Base-by-base conservation (phyloP, 768 basidiomycete species). In the Clitopilus hobsonii region DNA sequence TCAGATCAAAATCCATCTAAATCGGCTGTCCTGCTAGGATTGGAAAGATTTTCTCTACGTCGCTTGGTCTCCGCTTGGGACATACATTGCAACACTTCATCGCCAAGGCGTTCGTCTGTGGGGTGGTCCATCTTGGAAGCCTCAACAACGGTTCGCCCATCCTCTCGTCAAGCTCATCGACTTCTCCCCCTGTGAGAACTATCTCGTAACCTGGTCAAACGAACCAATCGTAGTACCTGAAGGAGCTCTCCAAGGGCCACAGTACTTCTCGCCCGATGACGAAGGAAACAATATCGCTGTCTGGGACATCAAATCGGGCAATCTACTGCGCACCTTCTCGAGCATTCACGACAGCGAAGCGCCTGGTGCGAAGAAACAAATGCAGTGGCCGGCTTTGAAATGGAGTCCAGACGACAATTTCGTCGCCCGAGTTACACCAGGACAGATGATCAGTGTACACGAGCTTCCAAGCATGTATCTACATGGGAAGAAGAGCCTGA, bases 371-470 rank as follows among this genome's bases (percentile, higher is more conserved):
- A 91, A 89, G 72, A 92, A 91, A 65, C 89, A 88, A 66, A 88
- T 92, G 83, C 85, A 84, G 61, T 98, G 96, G 95, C 97, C 97
- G 2, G 85, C 87, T 20, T 76, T 99, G 60, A 98, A 97, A 76
- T 99, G 96, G 95, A 95, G 92, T 56, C 84, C 92, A 1, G 96
- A 98, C 70, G 97, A 98, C 71, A 89, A 92, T 70, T 98, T 84
- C 69, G 90, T 94, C 60, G 97, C 88, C 23, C 85, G 95, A 27
- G 80, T 93, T 56, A 91, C 91, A 25, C 85, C 90, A 30, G 93
- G 93, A 13, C 86, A 90, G 66, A 91, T 93, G 76, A 98, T 99
- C 74, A 93, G 92, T 63, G 89, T 98, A 30, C 93, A 98, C 69
- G 95, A 98, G 70, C 83, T 95, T 54, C 97, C 97, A 7, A 81